phyloP scores from a whole-genome alignment of 495 filamentous ascomycete genomes.

The Apodospora peruviana region DNA sequence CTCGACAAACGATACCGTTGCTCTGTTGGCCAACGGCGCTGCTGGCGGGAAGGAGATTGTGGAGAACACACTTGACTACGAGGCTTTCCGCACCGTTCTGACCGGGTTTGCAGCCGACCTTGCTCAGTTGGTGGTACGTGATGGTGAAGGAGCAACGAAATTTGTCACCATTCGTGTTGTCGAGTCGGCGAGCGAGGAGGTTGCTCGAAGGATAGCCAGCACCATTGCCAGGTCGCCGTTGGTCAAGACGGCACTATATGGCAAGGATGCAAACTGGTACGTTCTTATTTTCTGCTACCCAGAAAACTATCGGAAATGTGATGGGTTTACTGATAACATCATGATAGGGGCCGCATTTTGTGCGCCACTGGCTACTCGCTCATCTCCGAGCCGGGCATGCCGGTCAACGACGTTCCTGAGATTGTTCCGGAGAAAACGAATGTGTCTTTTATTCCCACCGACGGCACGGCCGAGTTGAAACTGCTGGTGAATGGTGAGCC shows the following conservation, averaged over 20 bases:
- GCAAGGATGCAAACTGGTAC: constrained; percentile 92
- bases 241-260: constrained; percentile 96
- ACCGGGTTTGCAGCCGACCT: constrained; percentile 75
- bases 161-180: constrained; percentile 90
- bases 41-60: constrained; percentile 68
- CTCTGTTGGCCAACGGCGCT: constrained; percentile 89
- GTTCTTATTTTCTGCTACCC: neutral
- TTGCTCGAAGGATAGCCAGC: constrained; percentile 66
- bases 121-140: constrained; percentile 87
- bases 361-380: constrained; percentile 91
- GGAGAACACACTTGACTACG: constrained; percentile 55
- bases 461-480: constrained; percentile 75
- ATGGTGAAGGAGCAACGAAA: constrained; percentile 97
- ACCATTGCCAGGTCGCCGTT: constrained; percentile 91
- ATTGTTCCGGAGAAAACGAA: constrained; percentile 80
- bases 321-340: constrained; percentile 5
- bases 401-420: constrained; percentile 49
- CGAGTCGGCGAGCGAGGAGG: constrained; percentile 61
- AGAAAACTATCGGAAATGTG: neutral
- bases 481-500: constrained; percentile 88
- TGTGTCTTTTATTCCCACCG: constrained; percentile 84
- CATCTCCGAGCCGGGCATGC: constrained; percentile 53
- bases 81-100: constrained; percentile 60
- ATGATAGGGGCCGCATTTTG: constrained; percentile 68
- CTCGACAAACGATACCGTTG: constrained; percentile 93